These are phyloP conservation scores for Rhodamnia argentea DNA, from an alignment of 345 rosid species.

Conservation along the genomic window DNA sequence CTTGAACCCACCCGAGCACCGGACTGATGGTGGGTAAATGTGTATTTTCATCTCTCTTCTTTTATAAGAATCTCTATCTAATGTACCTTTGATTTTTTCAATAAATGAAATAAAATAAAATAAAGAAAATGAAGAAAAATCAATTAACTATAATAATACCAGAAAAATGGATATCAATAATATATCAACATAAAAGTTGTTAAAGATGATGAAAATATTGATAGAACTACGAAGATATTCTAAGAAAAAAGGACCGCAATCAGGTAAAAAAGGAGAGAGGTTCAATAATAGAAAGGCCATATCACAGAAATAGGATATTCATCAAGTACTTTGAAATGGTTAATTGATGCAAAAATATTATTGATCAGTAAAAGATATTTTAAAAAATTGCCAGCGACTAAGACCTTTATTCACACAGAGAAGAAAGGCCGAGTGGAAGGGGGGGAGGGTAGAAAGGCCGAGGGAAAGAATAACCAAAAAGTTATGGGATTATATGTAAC, in stretches of 20 bases:
- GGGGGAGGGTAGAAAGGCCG: neutral
- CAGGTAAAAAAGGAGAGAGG: neutral
- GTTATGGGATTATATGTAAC: too few relatives aligned
- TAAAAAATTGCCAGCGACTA: neutral
- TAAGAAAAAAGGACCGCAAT: neutral
- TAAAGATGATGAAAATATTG: neutral
- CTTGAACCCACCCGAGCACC: too few relatives aligned
- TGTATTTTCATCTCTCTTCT: too few relatives aligned
- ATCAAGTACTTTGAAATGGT: neutral
- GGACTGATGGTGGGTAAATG: too few relatives aligned
- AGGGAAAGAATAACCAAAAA: too few relatives aligned
- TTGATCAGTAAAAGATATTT: neutral
- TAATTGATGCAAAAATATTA: neutral
- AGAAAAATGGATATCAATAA: neutral
- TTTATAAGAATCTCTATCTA: too few relatives aligned
- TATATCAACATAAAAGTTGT: neutral
- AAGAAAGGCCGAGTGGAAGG: neutral
- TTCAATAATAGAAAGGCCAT: neutral
- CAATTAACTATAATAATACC: too few relatives aligned
- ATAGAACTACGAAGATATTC: neutral
- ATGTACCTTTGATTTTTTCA: too few relatives aligned
- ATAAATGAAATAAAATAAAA: too few relatives aligned
- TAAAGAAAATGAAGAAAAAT: neutral
- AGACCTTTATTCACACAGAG: neutral
- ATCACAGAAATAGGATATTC: neutral